Evolutionary conservation across 2,329 filamentous ascomycete species (phyloP), one percentile per base, ranked within the genome.

Genomic region (Fusarium nematophilum): DNA sequence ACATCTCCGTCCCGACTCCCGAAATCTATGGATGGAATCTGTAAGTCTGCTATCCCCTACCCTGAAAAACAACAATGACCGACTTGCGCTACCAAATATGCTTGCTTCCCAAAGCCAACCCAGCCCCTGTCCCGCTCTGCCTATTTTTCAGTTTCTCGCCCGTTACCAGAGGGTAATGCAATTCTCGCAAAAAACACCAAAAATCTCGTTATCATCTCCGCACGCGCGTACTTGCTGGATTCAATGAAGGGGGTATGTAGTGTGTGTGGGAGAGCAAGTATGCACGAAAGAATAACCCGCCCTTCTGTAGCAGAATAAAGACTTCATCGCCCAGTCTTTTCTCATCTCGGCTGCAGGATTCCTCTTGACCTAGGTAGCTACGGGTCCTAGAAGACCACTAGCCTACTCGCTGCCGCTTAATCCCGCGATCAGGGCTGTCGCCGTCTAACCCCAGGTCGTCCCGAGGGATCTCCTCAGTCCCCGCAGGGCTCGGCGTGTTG

Each of bases 381-480:
- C n/a, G 7, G n/a, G n/a, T 26, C 9, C 6, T n/a, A n/a, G n/a
- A 9, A 52, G 45, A 26, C 34, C n/a, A n/a, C 26, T 62, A 76
- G 21, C 64, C 70, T 33, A 78, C 57, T 7, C 78, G 75, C 25
- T 78, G 72, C 18, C 78, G 71, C 69, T 81, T 81, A 10, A 60
- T 64, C 25, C 70, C 71, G 23, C 68, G 68, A 39, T 63, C 60
- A 1, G 70, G 65, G 18, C 62, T 71, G n/a, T n/a, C n/a, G 11
- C 42, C 64, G n/a, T 63, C 57, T 27, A 66, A 17, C 3, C 62
- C 69, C 14, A 81, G 44, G 17, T 83, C 81, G 8, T 79, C 73
- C 9, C 80, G 74, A 13, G 68, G 65, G 15, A 84, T 81, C 68
- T 85, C 83, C 62, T 85, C 83, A 1, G 81, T 84, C 3, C 74